Evolutionary conservation across 106 monocot species (phyloP).

Genomic region (Dactylorhiza incarnata): DNA sequence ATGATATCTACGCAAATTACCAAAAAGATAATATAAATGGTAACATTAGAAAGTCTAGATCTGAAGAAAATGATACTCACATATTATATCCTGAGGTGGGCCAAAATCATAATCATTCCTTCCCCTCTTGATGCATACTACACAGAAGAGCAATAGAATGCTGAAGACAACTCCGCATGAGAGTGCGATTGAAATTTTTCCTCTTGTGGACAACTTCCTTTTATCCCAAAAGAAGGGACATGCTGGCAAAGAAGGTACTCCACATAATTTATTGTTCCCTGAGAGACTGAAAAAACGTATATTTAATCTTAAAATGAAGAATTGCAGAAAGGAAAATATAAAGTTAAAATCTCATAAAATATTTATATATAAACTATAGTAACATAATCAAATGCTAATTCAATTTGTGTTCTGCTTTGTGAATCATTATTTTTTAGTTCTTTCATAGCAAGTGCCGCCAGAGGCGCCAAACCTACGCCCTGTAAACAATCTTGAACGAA

Average conservation of each 20-base stretch:
- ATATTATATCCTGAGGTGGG: conserved; percentile 79
- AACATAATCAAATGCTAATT: not conserved
- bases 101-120: conserved; percentile 92
- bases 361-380: not conserved
- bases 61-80: conserved; percentile 38
- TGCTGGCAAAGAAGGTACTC: conserved; percentile 85
- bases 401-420: not conserved
- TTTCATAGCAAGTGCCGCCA: not conserved
- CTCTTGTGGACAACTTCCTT: conserved; percentile 54
- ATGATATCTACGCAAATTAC: not conserved
- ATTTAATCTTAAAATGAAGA: not conserved
- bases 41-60: not conserved
- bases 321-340: not conserved
- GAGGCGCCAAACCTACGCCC: too few species aligned
- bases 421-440: too few species aligned
- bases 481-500: too few species aligned
- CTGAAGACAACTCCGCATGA: conserved; percentile 46
- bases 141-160: conserved; percentile 43
- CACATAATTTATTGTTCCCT: conserved; percentile 95
- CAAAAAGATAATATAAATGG: not conserved
- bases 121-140: conserved; percentile 55
- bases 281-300: conserved; percentile 51
- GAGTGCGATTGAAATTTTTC: conserved; percentile 75
- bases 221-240: conserved; percentile 87
- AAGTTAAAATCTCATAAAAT: not conserved